Evolutionary conservation across 768 basidiomycete species (phyloP).

Genomic region (Mycena chlorophos): DNA sequence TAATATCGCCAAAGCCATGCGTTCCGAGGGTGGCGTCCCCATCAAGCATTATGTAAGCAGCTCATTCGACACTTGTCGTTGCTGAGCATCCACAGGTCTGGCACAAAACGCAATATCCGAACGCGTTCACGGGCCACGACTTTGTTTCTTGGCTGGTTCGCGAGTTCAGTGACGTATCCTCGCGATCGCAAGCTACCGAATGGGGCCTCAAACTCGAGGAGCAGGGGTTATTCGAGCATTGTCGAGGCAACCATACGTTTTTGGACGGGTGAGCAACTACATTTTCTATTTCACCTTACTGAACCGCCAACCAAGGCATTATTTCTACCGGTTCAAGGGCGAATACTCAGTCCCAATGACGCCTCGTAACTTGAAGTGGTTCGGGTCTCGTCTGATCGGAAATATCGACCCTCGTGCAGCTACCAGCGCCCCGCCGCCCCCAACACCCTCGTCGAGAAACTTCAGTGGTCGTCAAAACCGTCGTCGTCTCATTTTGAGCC

Average conservation of each 20-base stretch:
- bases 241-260: constrained; percentile 75
- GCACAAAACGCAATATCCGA: constrained; percentile 71
- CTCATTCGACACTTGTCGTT: background rate
- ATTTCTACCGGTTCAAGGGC: constrained; percentile 82
- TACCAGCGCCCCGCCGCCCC: constrained; percentile 25
- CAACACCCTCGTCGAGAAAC: constrained; percentile 35
- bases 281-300: background rate
- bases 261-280: constrained; percentile 69
- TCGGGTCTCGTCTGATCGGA: constrained; percentile 54
- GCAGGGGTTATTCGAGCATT: constrained; percentile 85
- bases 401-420: constrained; percentile 34
- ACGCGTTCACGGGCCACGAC: constrained; percentile 87
- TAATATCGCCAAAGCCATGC: constrained; percentile 79
- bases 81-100: constrained; percentile 49
- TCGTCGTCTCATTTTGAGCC: constrained; percentile 74
- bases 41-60: constrained; percentile 63
- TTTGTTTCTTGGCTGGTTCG: constrained; percentile 92
- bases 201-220: constrained; percentile 77
- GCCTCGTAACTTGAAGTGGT: constrained; percentile 75
- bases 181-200: constrained; percentile 75
- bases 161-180: constrained; percentile 86
- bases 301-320: constrained; percentile 59
- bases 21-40: constrained; percentile 78
- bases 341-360: constrained; percentile 74
- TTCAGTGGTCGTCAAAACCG: constrained; percentile 47